A percentile compares a stretch with the other conserved stretches of the same genome.
Conservation (phyloP, 2,329 filamentous ascomycete genomes). For the Pestalotiopsis fici region DNA sequence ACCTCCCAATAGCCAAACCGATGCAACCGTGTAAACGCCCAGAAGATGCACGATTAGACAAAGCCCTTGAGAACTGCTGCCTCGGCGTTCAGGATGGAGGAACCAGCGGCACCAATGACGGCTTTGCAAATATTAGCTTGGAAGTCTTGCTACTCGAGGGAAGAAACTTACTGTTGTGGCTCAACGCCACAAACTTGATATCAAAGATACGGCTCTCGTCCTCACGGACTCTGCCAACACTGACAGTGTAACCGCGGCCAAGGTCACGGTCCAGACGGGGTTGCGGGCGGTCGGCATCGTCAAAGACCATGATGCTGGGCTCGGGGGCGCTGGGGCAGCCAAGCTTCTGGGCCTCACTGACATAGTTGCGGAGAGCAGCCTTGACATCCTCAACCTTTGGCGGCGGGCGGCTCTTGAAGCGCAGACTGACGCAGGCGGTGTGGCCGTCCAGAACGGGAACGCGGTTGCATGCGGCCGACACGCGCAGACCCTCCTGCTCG, state of each 20-base stretch:
- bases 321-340: slow-evolving; percentile 86
- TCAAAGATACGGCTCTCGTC: slow-evolving; percentile 91
- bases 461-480: slow-evolving; percentile 88
- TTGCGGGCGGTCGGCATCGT: slow-evolving; percentile 88
- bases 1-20: neutral
- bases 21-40: neutral
- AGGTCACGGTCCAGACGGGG: slow-evolving; percentile 87
- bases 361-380: slow-evolving; percentile 77
- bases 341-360: slow-evolving; percentile 77
- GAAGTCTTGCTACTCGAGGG: neutral
- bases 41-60: slow-evolving; percentile 46
- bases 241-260: slow-evolving; percentile 84
- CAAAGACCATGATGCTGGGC: slow-evolving; percentile 83
- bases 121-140: slow-evolving; percentile 42
- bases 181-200: slow-evolving; percentile 90
- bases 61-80: slow-evolving; percentile 88
- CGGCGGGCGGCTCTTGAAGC: slow-evolving; percentile 74
- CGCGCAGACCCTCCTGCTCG: slow-evolving; percentile 72
- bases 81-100: slow-evolving; percentile 92
- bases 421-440: slow-evolving; percentile 88
- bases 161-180: slow-evolving; percentile 65
- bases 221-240: slow-evolving; percentile 82
- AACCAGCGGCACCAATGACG: slow-evolving; percentile 94
- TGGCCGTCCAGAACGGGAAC: slow-evolving; percentile 96
- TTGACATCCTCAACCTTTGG: slow-evolving; percentile 78